Evolutionary conservation across 2,329 filamentous ascomycete genomes (phyloP).

Genomic region (Xylaria sp.): DNA sequence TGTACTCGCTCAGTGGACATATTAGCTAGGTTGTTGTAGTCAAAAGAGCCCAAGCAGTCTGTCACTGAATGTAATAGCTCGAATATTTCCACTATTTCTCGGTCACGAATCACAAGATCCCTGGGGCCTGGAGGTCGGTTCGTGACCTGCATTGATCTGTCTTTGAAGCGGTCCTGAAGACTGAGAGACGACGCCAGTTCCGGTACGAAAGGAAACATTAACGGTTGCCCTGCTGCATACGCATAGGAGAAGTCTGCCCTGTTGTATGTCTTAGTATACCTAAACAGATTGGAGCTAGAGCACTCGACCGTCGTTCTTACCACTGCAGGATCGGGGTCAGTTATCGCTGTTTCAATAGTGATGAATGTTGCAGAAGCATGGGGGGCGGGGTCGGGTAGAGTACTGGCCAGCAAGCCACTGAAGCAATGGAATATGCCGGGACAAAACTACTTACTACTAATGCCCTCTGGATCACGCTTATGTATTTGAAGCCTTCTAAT

Average conservation of each 20-base stretch:
- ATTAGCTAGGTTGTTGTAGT: slow-evolving; percentile 47
- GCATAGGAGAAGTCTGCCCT: slow-evolving; percentile 52
- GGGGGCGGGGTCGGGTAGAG: not conserved
- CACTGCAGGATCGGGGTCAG: slow-evolving; percentile 34
- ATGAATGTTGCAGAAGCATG: no score
- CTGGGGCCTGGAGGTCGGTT: slow-evolving; percentile 34
- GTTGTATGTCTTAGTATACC: slow-evolving; percentile 32
- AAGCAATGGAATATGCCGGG: not conserved
- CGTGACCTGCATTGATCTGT: slow-evolving; percentile 42
- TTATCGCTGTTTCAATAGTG: not conserved
- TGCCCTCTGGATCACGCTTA: slow-evolving; percentile 48
- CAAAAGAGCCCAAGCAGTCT: slow-evolving; percentile 48
- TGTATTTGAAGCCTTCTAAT: slow-evolving; percentile 48
- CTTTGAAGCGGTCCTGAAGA: slow-evolving; percentile 47
- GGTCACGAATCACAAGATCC: slow-evolving; percentile 44
- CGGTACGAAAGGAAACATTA: slow-evolving; percentile 49
- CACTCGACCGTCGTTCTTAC: slow-evolving; percentile 35
- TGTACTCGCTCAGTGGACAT: slow-evolving; percentile 47
- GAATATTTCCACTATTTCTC: slow-evolving; percentile 47
- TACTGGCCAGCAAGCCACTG: not conserved
- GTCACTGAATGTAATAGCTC: slow-evolving; percentile 49
- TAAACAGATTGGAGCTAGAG: not conserved
- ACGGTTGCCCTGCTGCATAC: slow-evolving; percentile 46
- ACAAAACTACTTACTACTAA: slow-evolving; percentile 37
- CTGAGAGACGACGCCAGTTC: slow-evolving; percentile 45